Evolutionary conservation across 805 yeast species (phyloP).

Genomic region (Kazachstania psychrophila): DNA sequence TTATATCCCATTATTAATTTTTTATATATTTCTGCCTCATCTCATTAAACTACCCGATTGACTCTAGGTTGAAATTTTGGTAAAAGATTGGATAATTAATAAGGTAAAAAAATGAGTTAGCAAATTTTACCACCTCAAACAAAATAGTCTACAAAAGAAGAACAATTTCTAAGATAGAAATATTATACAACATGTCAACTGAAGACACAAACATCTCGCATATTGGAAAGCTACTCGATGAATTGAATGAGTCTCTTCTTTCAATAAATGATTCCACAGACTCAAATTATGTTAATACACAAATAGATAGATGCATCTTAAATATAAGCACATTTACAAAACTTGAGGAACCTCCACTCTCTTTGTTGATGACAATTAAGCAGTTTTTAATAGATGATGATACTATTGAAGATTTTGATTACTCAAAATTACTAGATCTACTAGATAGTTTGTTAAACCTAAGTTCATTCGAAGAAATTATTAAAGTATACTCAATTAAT

Average conservation of each 20-base stretch:
- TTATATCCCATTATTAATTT: too few relatives aligned
- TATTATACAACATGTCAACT: too few relatives aligned
- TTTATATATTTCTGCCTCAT: too few relatives aligned
- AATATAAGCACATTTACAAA: conserved; percentile 13
- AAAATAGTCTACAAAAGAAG: too few relatives aligned
- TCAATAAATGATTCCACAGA: not conserved
- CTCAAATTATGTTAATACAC: not conserved
- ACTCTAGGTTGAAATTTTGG: too few relatives aligned
- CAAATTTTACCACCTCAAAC: too few relatives aligned
- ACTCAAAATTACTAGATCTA: conserved; percentile 14
- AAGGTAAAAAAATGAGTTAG: too few relatives aligned
- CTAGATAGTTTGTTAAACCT: conserved; percentile 14
- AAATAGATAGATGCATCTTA: conserved; percentile 14
- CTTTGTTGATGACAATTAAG: conserved; percentile 15
- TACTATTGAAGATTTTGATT: conserved; percentile 12
- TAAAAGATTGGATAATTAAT: too few relatives aligned
- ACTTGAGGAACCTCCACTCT: conserved; percentile 8
- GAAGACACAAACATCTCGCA: not conserved
- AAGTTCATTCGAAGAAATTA: conserved; percentile 19
- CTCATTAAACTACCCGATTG: too few relatives aligned
- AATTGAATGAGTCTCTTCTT: conserved; percentile 6
- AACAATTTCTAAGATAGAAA: too few relatives aligned
- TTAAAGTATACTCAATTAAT: conserved; percentile 14
- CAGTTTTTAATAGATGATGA: conserved; percentile 7
- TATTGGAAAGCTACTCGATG: not conserved